Evolutionary conservation across 768 basidiomycete species (phyloP), one percentile per base, ranked within the genome.

Genomic region (Chalciporus pseudorubinellus): DNA sequence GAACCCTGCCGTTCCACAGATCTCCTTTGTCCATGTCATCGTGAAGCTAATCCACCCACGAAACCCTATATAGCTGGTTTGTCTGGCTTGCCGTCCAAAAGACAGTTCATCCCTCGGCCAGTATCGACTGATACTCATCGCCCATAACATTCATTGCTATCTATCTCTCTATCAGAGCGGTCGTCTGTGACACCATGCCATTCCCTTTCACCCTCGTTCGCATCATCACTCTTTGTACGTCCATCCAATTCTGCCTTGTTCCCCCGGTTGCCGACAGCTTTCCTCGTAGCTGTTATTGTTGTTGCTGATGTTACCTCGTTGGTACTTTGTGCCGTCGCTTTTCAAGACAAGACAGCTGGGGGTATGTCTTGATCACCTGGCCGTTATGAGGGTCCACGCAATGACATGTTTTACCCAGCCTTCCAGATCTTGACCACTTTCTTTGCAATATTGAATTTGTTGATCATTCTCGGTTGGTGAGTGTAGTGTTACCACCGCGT

Each of bases 181-280:
- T 38, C 48, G 65, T 68, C 60, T 45, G 67, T 53, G 60, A 60
- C 60, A 45, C 38, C 42, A 69, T 66, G 65, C 18, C 64, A 13
- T 66, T 68, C 42, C 49, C 55, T 24, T 63, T 61, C 36, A 18
- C 57, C 47, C 59, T 59, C 46, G 56, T 10, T 19, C 66, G 61
- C 46, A 29, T 20, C 1, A 38, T 66, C 31, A 29, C 52, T 41
- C 51, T 70, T 47, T 41, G 66, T 61, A 36, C 10, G 68, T 51
- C 3, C 9, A 26, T 48, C 44, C 7, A 18, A 12, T 33, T 18
- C n/a, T 43, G 6, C 20, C 39, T 19, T 34, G 22, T 16, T 29
- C 28, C 8, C 21, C 13, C 26, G 18, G 16, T 38, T 26, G 24
- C 19, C 51, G 41, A 63, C 44, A 5, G 21, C n/a, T 26, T 34